A percentile compares a stretch with the other conserved stretches of the same genome.
Conservation (phyloP, 2,329 filamentous ascomycete genomes). For the Coleophoma eucalyptorum region DNA sequence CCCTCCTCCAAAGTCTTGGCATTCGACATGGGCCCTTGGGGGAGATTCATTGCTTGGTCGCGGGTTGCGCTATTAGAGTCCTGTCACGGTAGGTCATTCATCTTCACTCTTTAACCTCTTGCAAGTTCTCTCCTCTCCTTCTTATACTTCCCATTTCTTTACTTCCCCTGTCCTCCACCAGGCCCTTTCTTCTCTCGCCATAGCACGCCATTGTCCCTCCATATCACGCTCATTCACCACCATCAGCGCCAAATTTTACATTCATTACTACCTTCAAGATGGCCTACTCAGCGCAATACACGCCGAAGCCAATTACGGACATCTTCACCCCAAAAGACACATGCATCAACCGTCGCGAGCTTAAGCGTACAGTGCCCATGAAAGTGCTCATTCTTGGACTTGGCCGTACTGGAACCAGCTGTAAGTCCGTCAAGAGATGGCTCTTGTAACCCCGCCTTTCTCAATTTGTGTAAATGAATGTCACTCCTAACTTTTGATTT, state of each 20-base stretch:
- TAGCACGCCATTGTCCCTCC: background rate
- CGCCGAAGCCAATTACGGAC: constrained; percentile 46
- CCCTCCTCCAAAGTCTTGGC: background rate
- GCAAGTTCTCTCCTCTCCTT: background rate
- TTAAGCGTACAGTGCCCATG: constrained; percentile 65
- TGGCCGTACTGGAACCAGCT: constrained; percentile 66
- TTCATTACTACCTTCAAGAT: background rate
- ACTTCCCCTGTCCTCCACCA: background rate
- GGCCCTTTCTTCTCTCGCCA: background rate
- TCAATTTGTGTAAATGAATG: too few relatives aligned
- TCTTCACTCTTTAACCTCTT: background rate
- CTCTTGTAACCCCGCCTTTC: background rate
- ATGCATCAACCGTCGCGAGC: constrained; percentile 62
- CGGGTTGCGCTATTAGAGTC: background rate
- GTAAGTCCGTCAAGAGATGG: constrained; percentile 32
- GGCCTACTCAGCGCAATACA: constrained; percentile 5
- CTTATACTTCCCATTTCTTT: background rate
- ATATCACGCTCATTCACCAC: background rate
- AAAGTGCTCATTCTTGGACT: constrained; percentile 66
- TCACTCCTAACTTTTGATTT: background rate
- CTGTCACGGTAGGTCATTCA: background rate
- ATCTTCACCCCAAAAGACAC: constrained; percentile 58
- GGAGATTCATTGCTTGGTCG: background rate
- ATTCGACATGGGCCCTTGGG: background rate
- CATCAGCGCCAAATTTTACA: background rate